A percentile compares a stretch with the other conserved stretches of the same genome.
Conservation (phyloP, 1,139 yeast species). For the Hansenula sp. region DNA sequence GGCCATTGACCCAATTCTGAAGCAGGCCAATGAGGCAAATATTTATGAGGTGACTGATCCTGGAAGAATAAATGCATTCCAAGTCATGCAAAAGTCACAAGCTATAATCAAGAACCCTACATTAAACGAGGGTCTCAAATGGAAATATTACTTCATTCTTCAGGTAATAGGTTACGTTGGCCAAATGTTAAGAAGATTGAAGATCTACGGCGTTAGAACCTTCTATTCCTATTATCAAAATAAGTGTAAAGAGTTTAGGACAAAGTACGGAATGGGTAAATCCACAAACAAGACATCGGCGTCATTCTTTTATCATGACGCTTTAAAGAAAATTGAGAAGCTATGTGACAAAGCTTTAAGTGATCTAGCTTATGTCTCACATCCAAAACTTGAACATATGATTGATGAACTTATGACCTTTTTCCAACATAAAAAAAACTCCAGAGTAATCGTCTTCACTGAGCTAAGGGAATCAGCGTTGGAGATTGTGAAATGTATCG, state of each 20-base stretch:
- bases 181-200: conserved; percentile 61
- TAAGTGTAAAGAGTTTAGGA: conserved; percentile 53
- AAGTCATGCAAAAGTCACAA: conserved; percentile 67
- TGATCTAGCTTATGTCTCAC: conserved; percentile 51
- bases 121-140: conserved; percentile 63
- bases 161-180: conserved; percentile 74
- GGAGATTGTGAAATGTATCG: conserved; percentile 73
- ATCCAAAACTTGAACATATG: conserved; percentile 68
- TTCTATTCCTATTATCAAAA: conserved; percentile 65
- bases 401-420: conserved; percentile 56
- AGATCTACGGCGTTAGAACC: conserved; percentile 78
- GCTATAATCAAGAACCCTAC: conserved; percentile 47
- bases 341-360: conserved; percentile 41
- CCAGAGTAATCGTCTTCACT: conserved; percentile 82
- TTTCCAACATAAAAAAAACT: conserved; percentile 41
- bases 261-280: conserved; percentile 46
- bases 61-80: conserved; percentile 62
- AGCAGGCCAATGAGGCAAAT: conserved; percentile 59
- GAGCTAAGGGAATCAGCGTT: conserved; percentile 87
- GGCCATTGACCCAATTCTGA: conserved; percentile 64
- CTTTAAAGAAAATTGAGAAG: conserved; percentile 40
- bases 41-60: conserved; percentile 67
- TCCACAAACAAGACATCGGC: conserved; percentile 56
- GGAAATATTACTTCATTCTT: conserved; percentile 61
- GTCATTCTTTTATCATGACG: conserved; percentile 50